A percentile compares a stretch with the other conserved stretches of the same genome.
Conservation (phyloP, 192 early-diverging fungal species). For the Funneliformis geosporum region DNA sequence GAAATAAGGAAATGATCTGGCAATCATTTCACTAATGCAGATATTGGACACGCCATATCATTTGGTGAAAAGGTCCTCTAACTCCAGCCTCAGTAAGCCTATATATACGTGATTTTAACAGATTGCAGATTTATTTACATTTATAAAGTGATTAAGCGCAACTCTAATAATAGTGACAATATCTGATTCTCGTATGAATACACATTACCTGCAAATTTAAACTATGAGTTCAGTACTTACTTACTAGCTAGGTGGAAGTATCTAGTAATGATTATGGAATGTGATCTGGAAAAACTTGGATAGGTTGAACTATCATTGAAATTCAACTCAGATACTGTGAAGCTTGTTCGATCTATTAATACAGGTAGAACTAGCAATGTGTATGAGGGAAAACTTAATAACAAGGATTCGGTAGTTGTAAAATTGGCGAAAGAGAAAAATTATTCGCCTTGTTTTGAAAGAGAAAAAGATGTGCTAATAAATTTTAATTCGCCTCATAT, state of each 20-base stretch:
- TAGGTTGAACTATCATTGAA: slow-evolving; percentile 20
- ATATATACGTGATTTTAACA: slow-evolving; percentile 25
- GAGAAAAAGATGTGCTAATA: background rate
- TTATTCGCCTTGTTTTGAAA: slow-evolving; percentile 2
- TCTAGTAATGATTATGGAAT: slow-evolving; percentile 10
- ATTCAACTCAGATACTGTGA: background rate
- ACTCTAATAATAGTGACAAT: background rate
- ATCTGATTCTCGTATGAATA: slow-evolving; percentile 26
- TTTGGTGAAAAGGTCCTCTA: background rate
- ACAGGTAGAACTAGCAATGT: slow-evolving; percentile 29
- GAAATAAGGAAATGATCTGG: too few species aligned
- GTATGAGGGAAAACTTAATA: slow-evolving; percentile 7
- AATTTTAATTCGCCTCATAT: slow-evolving; percentile 6
- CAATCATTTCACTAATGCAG: too few species aligned
- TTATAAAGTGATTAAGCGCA: background rate
- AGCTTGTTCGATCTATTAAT: background rate
- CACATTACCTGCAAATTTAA: background rate
- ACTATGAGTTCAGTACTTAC: background rate
- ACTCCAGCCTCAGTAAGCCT: slow-evolving; percentile 15
- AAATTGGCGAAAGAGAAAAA: slow-evolving; percentile 5
- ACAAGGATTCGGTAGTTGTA: background rate
- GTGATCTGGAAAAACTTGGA: background rate
- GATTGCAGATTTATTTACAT: background rate
- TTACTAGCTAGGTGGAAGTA: slow-evolving; percentile 2
- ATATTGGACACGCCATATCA: too few species aligned